These are phyloP conservation scores for Aureobasidium zeae DNA, from an alignment of 2,329 filamentous ascomycete species.

Conservation along the genomic window DNA sequence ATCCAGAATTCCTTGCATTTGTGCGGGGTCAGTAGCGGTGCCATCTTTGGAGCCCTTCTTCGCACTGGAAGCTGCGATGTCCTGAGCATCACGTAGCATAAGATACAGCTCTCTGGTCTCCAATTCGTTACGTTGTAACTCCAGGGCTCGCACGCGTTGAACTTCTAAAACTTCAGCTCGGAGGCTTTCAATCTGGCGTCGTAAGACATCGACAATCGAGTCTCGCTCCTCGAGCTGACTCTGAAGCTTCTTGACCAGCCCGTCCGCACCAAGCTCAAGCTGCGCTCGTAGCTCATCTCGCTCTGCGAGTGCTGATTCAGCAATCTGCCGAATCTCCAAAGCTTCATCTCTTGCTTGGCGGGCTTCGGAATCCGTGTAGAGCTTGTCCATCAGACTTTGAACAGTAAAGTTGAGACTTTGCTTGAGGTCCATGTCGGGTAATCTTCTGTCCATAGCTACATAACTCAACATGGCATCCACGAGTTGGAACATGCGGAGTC, in stretches of 20 bases:
- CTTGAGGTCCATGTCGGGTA: slow-evolving; percentile 96
- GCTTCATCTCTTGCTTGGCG: slow-evolving; percentile 87
- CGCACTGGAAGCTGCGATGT: slow-evolving; percentile 86
- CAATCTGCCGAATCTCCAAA: slow-evolving; percentile 80
- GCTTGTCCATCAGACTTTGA: slow-evolving; percentile 85
- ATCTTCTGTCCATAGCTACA: slow-evolving; percentile 90
- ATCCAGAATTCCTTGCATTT: slow-evolving; percentile 87
- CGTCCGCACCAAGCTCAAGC: slow-evolving; percentile 85
- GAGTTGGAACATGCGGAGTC: slow-evolving; percentile 89
- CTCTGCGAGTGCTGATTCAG: slow-evolving; percentile 91
- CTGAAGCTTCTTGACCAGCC: slow-evolving; percentile 84
- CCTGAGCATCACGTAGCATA: slow-evolving; percentile 95
- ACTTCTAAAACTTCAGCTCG: slow-evolving; percentile 84
- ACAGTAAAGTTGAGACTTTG: slow-evolving; percentile 97
- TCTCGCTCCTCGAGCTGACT: slow-evolving; percentile 89
- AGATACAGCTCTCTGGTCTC: slow-evolving; percentile 95
- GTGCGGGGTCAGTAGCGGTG: slow-evolving; percentile 58
- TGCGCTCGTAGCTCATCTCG: slow-evolving; percentile 87
- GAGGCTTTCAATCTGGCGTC: slow-evolving; percentile 73
- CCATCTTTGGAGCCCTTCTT: slow-evolving; percentile 46
- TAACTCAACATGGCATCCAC: slow-evolving; percentile 99
- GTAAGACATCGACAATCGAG: slow-evolving; percentile 80
- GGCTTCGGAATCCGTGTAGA: slow-evolving; percentile 94
- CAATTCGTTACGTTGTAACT: slow-evolving; percentile 87
- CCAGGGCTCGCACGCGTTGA: slow-evolving; percentile 76